A percentile compares a stretch with the other conserved stretches of the same genome.
Evolutionary conservation across 345 rosid species (phyloP).

Genomic region (Limnanthes douglasii): DNA sequence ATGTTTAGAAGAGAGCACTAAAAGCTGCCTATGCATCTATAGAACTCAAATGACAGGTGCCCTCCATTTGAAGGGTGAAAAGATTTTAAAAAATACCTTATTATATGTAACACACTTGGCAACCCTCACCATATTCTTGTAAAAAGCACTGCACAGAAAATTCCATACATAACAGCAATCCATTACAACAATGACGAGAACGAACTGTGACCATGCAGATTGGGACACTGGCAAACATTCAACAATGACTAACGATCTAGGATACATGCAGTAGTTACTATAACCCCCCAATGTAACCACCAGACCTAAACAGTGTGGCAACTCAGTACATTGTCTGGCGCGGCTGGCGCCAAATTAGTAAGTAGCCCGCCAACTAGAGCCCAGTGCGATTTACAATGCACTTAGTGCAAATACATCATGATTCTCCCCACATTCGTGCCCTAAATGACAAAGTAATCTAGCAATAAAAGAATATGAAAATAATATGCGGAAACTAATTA

Average conservation of each 20-base stretch:
- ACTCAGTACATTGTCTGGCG: too few relatives aligned
- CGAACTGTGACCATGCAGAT: too few relatives aligned
- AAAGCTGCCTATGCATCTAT: neutral
- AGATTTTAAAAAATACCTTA: constrained; percentile 34
- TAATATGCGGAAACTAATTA: neutral
- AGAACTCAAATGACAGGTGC: constrained; percentile 2
- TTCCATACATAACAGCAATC: neutral
- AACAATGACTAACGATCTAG: too few relatives aligned
- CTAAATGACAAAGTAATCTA: neutral
- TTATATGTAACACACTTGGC: constrained; percentile 76
- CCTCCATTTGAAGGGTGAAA: neutral
- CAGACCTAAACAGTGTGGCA: too few relatives aligned
- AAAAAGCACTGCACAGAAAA: constrained; percentile 47
- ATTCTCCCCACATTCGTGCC: too few relatives aligned
- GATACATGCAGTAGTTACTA: too few relatives aligned
- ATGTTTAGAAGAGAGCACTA: constrained; percentile 5
- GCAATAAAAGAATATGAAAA: neutral
- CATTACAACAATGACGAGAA: neutral
- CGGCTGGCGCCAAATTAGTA: too few relatives aligned
- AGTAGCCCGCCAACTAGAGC: too few relatives aligned
- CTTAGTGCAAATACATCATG: too few relatives aligned
- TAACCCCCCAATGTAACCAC: too few relatives aligned
- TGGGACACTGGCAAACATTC: too few relatives aligned
- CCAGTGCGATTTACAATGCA: too few relatives aligned
- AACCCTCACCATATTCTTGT: constrained; percentile 83